Evolutionary conservation across 2,329 filamentous ascomycete species (phyloP), one percentile per base, ranked within the genome.

Genomic region (Alternaria sp.): DNA sequence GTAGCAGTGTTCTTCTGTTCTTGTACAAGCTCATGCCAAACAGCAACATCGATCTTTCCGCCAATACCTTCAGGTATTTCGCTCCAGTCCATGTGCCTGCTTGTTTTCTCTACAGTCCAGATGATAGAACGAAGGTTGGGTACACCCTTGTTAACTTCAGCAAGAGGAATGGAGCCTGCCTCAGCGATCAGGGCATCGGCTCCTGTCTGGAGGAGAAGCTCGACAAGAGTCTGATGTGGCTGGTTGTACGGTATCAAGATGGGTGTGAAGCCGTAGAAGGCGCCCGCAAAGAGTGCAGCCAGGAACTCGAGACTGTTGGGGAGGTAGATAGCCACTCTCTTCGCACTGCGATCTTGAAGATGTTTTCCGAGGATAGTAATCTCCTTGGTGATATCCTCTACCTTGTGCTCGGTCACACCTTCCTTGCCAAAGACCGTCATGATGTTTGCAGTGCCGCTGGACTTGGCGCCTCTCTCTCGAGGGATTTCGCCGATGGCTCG

Each of bases 271-370:
- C 90, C 90, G 78, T 96, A 94, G 80, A 97, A 98, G 63, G 91
- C 88, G 76, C 91, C 93, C 56, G 93, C 85, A 71, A 99, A 96
- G 21, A 98, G 81, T 7, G 90, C 84, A 33, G 87, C 85, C 49
- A 99, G 81, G 61, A 96, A 87, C 79, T 99, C 95, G 70, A 96
- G 84, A 45, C 93, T 97, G 82, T 99, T 97, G 41, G 93, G 92
- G 56, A 98, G 84, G 77, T 96, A 97, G 63, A 98, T 85, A 62
- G 93, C 95, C 31, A 98, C 91, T 49, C 88, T 89, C 74, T 88
- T 90, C 4, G 79, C 80, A 36, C 87, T 87, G 55, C 88, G 86
- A 63, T 90, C 86, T 68, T 90, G 86, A 56, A 91, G 82, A 66
- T 93, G 87, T 70, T 86, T 86, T 62, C 95, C 95, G 70, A 98